Evolutionary conservation across 768 basidiomycete genomes (phyloP), one percentile per base, ranked within the genome.

Genomic region (Tylopilus felleus): DNA sequence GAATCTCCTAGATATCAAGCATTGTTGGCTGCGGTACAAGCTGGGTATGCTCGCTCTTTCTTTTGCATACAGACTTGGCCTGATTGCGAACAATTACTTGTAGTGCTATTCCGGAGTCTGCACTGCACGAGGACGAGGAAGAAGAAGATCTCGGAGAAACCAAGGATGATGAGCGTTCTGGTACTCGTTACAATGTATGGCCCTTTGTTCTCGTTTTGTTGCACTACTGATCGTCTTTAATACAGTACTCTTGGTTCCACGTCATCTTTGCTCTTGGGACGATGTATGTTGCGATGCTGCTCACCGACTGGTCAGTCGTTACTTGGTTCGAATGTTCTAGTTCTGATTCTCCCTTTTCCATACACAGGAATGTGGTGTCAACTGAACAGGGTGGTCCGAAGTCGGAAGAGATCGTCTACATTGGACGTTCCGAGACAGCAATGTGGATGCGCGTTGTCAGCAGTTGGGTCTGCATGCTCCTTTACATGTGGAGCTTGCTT

Each of bases 381-480:
- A 83, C 81, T 60, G 70, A 74, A 43, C 81, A 62, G 36, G 76
- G 75, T 8, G 70, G 77, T 41, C 67, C 65, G 0, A 78, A 83
- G 56, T 79, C 83, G n/a, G 77, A 82, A 51, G 74, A 81, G 40
- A 83, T 88, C 57, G 86, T 98, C 36, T 91, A 93, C 70, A 98
- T 98, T 45, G 97, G 97, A 17, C 85, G 94, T 35, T 95, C 93
- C 5, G 91, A 94, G 68, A 87, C 90, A 9, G 94, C 97, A 4
- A 98, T 99, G 96, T 99, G 97, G 97, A 98, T 98, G 92, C 79
- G 97, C 5, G 82, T 98, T 29, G 90, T 98, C 43, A 94, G 92
- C 28, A 90, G 90, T 59, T 99, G 96, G 96, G 80, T 96, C 23
- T 98, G 93, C 70, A 86, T 93, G 73, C 52, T 86, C 39, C 71